A percentile compares a stretch with the other conserved stretches of the same genome.
Evolutionary conservation across 495 filamentous ascomycete species (phyloP).

Genomic region (Penicillium cosmopolitanum): DNA sequence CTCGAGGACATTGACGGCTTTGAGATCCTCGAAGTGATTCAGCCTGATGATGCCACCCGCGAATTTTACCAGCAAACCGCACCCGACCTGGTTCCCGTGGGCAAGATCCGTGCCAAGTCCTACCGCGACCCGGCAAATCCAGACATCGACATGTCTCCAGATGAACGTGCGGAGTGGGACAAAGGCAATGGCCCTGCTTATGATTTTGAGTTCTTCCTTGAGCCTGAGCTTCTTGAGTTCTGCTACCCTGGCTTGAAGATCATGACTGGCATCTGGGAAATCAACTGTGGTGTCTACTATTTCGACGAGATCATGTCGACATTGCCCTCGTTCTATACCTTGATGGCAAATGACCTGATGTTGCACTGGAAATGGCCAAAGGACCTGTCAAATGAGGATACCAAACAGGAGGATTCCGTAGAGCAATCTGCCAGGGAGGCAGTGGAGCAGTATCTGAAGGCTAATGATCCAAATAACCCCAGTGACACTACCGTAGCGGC

Average conservation of each 20-base stretch:
- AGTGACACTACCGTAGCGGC: not conserved
- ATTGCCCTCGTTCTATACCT: slow-evolving; percentile 62
- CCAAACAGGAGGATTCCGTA: not conserved
- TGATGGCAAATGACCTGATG: slow-evolving; percentile 76
- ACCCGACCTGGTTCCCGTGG: slow-evolving; percentile 44
- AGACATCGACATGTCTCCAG: slow-evolving; percentile 46
- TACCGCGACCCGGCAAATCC: slow-evolving; percentile 45
- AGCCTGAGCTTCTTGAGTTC: slow-evolving; percentile 62
- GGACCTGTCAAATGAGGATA: not conserved
- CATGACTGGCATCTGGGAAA: slow-evolving; percentile 60
- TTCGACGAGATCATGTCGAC: slow-evolving; percentile 59
- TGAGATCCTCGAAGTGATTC: slow-evolving; percentile 55
- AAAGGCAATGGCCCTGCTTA: slow-evolving; percentile 27
- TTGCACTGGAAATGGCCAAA: slow-evolving; percentile 52
- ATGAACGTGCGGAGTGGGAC: slow-evolving; percentile 39
- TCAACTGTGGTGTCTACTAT: slow-evolving; percentile 63
- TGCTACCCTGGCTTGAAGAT: slow-evolving; percentile 81
- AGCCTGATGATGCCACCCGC: slow-evolving; percentile 38
- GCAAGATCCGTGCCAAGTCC: slow-evolving; percentile 45
- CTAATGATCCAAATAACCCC: not conserved
- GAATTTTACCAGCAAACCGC: slow-evolving; percentile 48
- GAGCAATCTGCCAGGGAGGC: not conserved
- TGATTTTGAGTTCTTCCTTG: slow-evolving; percentile 67
- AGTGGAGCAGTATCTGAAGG: not conserved
- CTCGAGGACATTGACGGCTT: slow-evolving; percentile 55